These are phyloP conservation scores for Phylloporus sp. DNA, from an alignment of 768 basidiomycete genomes.

Conservation along the genomic window DNA sequence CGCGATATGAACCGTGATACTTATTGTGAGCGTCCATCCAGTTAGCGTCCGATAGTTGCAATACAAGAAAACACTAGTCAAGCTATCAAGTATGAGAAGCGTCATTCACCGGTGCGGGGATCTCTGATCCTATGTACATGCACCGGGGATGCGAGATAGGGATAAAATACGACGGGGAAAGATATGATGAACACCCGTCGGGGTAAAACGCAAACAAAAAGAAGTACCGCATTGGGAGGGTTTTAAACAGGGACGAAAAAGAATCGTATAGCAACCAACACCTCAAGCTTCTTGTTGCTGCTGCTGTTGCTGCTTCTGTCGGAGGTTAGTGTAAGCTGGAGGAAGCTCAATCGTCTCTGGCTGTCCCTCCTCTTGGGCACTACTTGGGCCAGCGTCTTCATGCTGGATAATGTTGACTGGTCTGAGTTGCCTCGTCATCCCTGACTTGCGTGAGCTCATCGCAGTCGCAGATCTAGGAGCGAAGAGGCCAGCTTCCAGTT, in stretches of 20 bases:
- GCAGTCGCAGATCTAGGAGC: slow-evolving; percentile 18
- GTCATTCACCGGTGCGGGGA: neutral
- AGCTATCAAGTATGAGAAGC: neutral
- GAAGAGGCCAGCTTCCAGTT: slow-evolving; percentile 24
- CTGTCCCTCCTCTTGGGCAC: slow-evolving; percentile 35
- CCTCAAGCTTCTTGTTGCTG: neutral
- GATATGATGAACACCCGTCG: slow-evolving; percentile 5
- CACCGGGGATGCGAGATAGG: neutral
- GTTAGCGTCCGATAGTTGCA: neutral
- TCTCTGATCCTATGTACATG: slow-evolving; percentile 4
- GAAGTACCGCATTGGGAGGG: neutral
- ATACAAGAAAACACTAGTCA: slow-evolving; percentile 1
- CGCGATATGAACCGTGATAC: neutral
- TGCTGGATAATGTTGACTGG: slow-evolving; percentile 82
- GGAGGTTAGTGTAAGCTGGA: slow-evolving; percentile 74
- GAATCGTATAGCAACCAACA: neutral
- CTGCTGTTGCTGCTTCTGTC: neutral
- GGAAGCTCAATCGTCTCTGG: slow-evolving; percentile 79
- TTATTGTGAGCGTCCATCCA: slow-evolving; percentile 7
- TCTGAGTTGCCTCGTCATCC: slow-evolving; percentile 48
- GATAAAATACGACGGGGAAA: neutral
- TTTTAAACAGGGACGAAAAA: slow-evolving; percentile 1
- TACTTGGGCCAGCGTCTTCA: slow-evolving; percentile 65
- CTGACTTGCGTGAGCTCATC: slow-evolving; percentile 34
- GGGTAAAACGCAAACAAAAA: neutral